Base-by-base conservation (phyloP, 331 rosid species). In the Cydonia oblonga region DNA sequence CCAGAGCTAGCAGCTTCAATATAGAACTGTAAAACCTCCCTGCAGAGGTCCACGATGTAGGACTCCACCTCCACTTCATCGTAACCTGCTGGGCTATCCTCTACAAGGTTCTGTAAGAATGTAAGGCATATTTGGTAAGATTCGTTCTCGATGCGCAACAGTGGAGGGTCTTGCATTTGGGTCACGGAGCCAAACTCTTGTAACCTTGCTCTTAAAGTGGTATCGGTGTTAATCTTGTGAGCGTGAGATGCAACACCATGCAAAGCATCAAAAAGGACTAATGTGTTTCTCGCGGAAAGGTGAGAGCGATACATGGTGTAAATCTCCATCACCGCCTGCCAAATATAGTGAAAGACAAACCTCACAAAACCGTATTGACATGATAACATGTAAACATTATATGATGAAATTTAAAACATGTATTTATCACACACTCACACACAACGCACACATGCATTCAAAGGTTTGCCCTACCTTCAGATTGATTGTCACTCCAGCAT, bases 151-250 rank as follows among this genome's bases (percentile, higher is more conserved):
- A 96, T 92, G 22, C 99, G 99, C 70, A 96, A 80, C 63, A 96
- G 78, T 11, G 99, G 99, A 40, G 99, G 99, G 73, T 96, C 99
- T 84, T 91, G 99, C 97, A 96, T 96, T 85, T 96, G 97, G 51
- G 96, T 88, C 81, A 96, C 68, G 22, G 99, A 66, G 63, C 93
- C 93, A 75, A 90, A 88, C 79, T 96, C 99, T 79, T 83, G 97
- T 66, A 96, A 93, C 90, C 83, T 91, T 68, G 96, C 83, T 40
- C 97, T 95, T 69, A 92, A 66, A 16, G 75, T 32, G 66, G 68
- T 52, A 65, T 87, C 70, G 68, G 80, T 61, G 79, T 96, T 91
- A 35, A 96, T 87, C 78, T 77, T 81, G 78, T 91, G 96, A 29
- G 99, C 93, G 53, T 91, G 96, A 44, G 87, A 72, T 57, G 96